Conservation (phyloP, 2,329 filamentous ascomycete genomes). For the Stagonosporopsis chrysanthemi region DNA sequence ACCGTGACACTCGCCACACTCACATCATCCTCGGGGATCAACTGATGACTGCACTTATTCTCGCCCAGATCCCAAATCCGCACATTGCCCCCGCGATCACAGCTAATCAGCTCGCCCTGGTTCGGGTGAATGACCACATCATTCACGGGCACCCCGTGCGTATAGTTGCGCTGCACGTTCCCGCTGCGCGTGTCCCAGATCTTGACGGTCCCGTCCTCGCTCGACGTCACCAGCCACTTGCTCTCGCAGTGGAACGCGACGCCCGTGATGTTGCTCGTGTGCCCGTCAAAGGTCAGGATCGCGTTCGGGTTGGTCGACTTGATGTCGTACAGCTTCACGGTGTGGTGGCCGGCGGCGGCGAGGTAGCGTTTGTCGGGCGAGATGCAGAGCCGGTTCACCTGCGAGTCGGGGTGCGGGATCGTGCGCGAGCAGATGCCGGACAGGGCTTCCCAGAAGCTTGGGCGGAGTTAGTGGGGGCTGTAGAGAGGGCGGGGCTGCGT, state of each 20-base stretch:
- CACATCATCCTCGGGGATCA: slow-evolving; percentile 95
- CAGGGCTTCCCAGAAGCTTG: slow-evolving; percentile 95
- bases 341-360: slow-evolving; percentile 80
- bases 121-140: slow-evolving; percentile 99
- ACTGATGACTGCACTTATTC: slow-evolving; percentile 94
- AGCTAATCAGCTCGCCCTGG: slow-evolving; percentile 96
- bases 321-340: slow-evolving; percentile 98
- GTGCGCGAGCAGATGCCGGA: slow-evolving; percentile 98
- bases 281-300: slow-evolving; percentile 91
- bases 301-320: slow-evolving; percentile 97
- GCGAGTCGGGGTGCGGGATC: slow-evolving; percentile 96
- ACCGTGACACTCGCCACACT: slow-evolving; percentile 94
- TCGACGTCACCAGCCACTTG: slow-evolving; percentile 99
- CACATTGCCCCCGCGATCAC: slow-evolving; percentile 90
- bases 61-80: slow-evolving; percentile 96
- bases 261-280: slow-evolving; percentile 94
- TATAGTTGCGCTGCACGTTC: slow-evolving; percentile 89
- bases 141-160: slow-evolving; percentile 86
- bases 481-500: slow-evolving; percentile 23
- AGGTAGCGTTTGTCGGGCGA: slow-evolving; percentile 97
- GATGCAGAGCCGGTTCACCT: slow-evolving; percentile 97
- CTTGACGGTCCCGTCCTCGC: slow-evolving; percentile 95
- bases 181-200: slow-evolving; percentile 94
- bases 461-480: slow-evolving; percentile 20
- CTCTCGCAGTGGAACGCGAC: slow-evolving; percentile 98